Evolutionary conservation across 1,284 basidiomycete genomes (phyloP).

Genomic region (Kalmanozyma brasiliensis): DNA sequence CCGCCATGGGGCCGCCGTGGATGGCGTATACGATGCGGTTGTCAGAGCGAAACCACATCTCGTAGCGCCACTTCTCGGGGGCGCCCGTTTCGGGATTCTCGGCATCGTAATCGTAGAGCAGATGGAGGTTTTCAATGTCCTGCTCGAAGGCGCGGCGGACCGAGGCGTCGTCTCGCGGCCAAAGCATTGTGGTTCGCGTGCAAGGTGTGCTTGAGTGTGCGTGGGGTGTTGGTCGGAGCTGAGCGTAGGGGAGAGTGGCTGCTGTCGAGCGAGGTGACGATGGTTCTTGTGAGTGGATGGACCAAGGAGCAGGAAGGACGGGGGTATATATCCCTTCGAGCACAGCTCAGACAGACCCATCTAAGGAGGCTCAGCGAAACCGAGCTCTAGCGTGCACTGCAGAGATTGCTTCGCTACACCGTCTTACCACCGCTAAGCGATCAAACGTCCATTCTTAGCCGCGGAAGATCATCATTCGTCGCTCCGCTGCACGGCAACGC

Average conservation of each 20-base stretch:
- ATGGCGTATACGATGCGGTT: conserved; percentile 66
- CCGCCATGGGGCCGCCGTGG: conserved; percentile 64
- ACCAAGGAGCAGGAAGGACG: not conserved
- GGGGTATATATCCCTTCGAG: conserved; percentile 4
- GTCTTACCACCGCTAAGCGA: too few relatives aligned
- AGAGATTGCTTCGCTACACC: too few relatives aligned
- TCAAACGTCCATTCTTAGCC: too few relatives aligned
- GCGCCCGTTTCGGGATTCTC: conserved; percentile 51
- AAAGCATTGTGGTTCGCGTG: conserved; percentile 32
- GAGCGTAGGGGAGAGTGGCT: too few relatives aligned
- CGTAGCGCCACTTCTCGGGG: conserved; percentile 59
- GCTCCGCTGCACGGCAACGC: too few relatives aligned
- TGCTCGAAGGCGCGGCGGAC: conserved; percentile 30
- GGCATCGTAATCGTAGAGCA: conserved; percentile 52
- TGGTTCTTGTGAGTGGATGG: not conserved
- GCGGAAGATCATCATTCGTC: too few relatives aligned
- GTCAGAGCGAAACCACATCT: conserved; percentile 64
- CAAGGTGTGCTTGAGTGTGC: too few relatives aligned
- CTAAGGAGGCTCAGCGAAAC: too few relatives aligned
- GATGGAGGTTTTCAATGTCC: conserved; percentile 46
- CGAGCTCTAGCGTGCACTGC: too few relatives aligned
- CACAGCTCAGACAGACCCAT: too few relatives aligned
- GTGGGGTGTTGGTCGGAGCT: too few relatives aligned
- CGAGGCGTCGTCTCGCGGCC: conserved; percentile 35
- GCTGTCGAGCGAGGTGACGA: too few relatives aligned